Conservation (phyloP, 2,329 filamentous ascomycete species). For the Sphaerulina vaccinii region DNA sequence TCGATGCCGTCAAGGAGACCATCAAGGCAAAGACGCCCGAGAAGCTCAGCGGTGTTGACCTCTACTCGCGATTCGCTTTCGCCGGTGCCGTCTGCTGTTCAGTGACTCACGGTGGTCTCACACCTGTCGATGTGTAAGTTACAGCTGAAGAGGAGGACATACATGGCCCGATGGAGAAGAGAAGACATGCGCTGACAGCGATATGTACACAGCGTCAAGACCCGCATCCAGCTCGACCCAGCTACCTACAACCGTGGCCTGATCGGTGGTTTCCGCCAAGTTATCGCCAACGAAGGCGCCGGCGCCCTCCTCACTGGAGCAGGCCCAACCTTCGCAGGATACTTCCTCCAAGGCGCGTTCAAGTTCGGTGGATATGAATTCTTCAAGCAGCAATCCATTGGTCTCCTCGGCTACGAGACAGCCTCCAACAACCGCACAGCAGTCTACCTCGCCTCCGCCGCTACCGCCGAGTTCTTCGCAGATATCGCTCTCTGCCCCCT, state of each 20-base stretch:
- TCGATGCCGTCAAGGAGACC: conserved; percentile 53
- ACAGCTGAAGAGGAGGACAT: neutral
- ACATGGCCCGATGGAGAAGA: neutral
- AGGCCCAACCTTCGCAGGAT: conserved; percentile 82
- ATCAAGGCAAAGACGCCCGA: conserved; percentile 44
- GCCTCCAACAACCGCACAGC: conserved; percentile 75
- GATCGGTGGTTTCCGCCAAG: conserved; percentile 82
- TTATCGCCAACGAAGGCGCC: conserved; percentile 79
- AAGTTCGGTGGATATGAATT: conserved; percentile 95
- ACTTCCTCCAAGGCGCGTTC: conserved; percentile 91
- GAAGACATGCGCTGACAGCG: conserved; percentile 20
- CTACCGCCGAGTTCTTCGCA: conserved; percentile 59
- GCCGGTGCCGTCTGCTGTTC: conserved; percentile 98
- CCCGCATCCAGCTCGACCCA: conserved; percentile 89
- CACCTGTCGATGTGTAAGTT: conserved; percentile 98
- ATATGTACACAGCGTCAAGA: conserved; percentile 72
- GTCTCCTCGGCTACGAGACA: conserved; percentile 72
- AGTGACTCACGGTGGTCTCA: conserved; percentile 93
- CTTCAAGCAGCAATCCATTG: conserved; percentile 91
- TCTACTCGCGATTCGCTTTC: conserved; percentile 96
- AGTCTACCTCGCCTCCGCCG: conserved; percentile 71
- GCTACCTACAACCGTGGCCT: conserved; percentile 84
- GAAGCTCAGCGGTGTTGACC: conserved; percentile 62
- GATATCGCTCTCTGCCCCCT: conserved; percentile 87
- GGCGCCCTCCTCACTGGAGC: conserved; percentile 82